Base-by-base conservation (phyloP, 2,329 filamentous ascomycete genomes). In the Ascochyta lentis region DNA sequence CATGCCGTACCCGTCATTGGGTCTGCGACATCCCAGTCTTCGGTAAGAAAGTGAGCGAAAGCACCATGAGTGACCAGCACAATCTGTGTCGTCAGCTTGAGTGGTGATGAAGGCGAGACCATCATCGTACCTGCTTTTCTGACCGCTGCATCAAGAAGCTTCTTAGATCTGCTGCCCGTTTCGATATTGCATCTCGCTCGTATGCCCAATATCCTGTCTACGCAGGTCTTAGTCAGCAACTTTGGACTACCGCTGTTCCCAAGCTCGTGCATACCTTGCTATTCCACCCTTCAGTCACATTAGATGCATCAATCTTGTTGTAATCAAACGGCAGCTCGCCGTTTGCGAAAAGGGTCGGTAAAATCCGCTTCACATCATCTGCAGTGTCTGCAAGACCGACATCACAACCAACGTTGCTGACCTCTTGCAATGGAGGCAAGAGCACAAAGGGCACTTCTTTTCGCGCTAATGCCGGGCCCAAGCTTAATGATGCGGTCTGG, bases 31-130 rank as follows among this genome's bases (percentile, higher is more conserved):
- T 70, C 61, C 86, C 88, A 96, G 68, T 96, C 92, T 63, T 92
- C 85, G 0, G 91, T 95, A 60, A 96, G 78, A 67, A 91, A 96
- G 73, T 96, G 92, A 66, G 96, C 72, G 65, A 93, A 90, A 1
- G 89, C 90, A 1, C 92, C 92, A 67, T 96, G 92, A 3, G 91
- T 89, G 7, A 96, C 91, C 2, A 92, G 81, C 0, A 89, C 86
- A 26, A 96, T 84, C 64, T 94, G 84, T 68, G 9, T 61, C 68
- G 64, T 77, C 77, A 59, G 58, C 29, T 22, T 27, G 22, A 5
- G 4, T 7, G 3, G 13, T 7, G 26, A 31, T 15, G 26, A 43
- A 4, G 13, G n/a, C 2, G 31, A 12, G 29, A 27, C 13, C 23
- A 24, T 12, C 16, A 10, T 31, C 59, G 16, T 54, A 70, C 69